Conservation (phyloP, 768 basidiomycete species). For the Gymnopilus junonius region DNA sequence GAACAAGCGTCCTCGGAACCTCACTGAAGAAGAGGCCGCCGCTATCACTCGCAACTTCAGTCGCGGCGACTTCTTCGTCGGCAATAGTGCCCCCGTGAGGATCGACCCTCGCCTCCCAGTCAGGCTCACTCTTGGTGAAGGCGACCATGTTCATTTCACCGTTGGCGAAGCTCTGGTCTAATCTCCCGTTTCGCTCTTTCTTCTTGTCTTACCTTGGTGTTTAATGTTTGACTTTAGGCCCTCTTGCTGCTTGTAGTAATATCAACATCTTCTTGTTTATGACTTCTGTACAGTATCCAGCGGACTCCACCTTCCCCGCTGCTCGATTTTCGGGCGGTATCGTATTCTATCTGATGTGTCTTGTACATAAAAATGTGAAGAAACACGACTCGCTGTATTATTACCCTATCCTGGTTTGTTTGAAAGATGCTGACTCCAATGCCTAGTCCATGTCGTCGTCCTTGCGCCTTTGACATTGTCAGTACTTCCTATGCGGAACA, state of each 20-base stretch:
- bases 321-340: neutral
- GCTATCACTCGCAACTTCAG: slow-evolving; percentile 84
- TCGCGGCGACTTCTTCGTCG: slow-evolving; percentile 83
- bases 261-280: slow-evolving; percentile 6
- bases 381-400: neutral
- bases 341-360: neutral
- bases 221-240: neutral
- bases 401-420: neutral
- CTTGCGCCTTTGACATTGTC: no score
- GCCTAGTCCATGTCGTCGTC: no score
- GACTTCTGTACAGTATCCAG: slow-evolving; percentile 21
- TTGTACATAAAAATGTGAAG: slow-evolving; percentile 4
- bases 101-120: slow-evolving; percentile 85
- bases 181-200: slow-evolving; percentile 4
- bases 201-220: slow-evolving; percentile 2
- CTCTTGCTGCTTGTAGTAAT: neutral
- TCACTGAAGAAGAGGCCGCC: slow-evolving; percentile 84
- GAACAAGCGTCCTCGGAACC: slow-evolving; percentile 74
- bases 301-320: slow-evolving; percentile 3
- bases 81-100: slow-evolving; percentile 78
- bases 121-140: slow-evolving; percentile 78
- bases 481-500: no score
- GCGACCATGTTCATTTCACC: slow-evolving; percentile 77
- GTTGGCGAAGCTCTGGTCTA: slow-evolving; percentile 49
- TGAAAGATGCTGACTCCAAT: no score